Conservation (phyloP, 345 rosid genomes). For the Syzygium oleosum region DNA sequence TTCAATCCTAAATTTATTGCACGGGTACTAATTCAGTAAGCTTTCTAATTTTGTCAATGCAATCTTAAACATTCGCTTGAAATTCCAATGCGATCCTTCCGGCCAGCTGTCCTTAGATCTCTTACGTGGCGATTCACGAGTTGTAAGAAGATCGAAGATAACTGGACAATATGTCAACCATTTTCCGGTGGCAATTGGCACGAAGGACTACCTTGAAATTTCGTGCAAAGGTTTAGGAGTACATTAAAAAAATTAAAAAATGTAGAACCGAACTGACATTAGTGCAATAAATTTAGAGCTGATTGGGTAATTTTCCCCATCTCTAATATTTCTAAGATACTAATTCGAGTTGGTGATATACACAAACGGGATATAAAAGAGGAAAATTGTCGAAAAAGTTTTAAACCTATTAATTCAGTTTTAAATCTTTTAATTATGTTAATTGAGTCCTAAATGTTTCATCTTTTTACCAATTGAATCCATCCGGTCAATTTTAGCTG, state of each 20-base stretch:
- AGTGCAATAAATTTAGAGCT: too few species aligned
- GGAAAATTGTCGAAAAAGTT: too few species aligned
- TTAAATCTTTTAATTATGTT: too few species aligned
- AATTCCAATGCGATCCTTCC: background rate
- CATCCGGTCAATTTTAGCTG: too few species aligned
- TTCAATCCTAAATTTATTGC: too few species aligned
- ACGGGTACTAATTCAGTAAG: fast-evolving
- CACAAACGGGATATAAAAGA: too few species aligned
- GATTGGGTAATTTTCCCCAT: background rate
- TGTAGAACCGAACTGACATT: background rate
- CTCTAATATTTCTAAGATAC: background rate
- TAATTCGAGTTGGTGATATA: background rate
- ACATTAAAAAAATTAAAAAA: fast-evolving
- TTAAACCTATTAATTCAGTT: too few species aligned
- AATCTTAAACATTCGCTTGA: background rate
- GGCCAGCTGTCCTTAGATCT: too few species aligned
- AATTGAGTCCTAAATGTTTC: too few species aligned
- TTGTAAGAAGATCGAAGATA: background rate
- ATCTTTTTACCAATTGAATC: too few species aligned
- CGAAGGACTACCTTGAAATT: background rate
- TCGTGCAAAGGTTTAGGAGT: fast-evolving
- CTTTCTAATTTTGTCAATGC: background rate
- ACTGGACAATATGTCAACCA: background rate
- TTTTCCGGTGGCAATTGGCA: background rate
- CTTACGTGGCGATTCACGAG: background rate